Evolutionary conservation across 2,329 filamentous ascomycete genomes (phyloP), one percentile per base, ranked within the genome.

Genomic region (Lecanicillium sp.): DNA sequence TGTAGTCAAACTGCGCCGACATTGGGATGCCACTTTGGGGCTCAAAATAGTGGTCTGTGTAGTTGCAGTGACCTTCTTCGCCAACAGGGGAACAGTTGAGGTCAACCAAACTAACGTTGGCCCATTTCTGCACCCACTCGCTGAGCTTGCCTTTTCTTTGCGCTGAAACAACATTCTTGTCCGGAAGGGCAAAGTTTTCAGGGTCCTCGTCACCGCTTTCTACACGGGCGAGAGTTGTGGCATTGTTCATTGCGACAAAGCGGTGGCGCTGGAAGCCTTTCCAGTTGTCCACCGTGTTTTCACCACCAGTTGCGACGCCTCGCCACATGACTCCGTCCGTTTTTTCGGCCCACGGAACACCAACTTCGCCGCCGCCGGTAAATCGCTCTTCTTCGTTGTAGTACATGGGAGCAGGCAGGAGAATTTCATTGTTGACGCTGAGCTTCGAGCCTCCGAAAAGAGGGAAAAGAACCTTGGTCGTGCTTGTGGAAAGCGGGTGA

Each of bases 221-320:
- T 3, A 71, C 72, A 6, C 57, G 52, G 5, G 51, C 50, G 4
- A 83, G 64, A 41, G 67, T 70, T 7, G 79, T 83, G 9, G 66
- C 72, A 48, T 88, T 87, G 51, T 80, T 72, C 78, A 87, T 83
- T 33, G 77, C 68, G 2, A 86, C 71, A 52, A 88, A 85, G 2
- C 84, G 79, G 52, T 87, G 83, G 4, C 83, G 75, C 46, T 88
- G 83, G 51, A 86, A 87, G 0, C 77, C 73, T 9, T 67, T 73
- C 83, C 83, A 88, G 49, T 79, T 86, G 19, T 69, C 48, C 55
- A 66, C 50, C 47, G 67, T 61, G 47, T 83, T 78, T 29, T 60
- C 59, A 2, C 80, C 80, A 3, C 80, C 80, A 2, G 79, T 81
- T 2, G 78, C 79, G 8, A 82, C 77, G 25, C 80, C 80, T 22